Evolutionary conservation across 1,284 basidiomycete genomes (phyloP).

Genomic region (Phellopilus nigrolimitatus): DNA sequence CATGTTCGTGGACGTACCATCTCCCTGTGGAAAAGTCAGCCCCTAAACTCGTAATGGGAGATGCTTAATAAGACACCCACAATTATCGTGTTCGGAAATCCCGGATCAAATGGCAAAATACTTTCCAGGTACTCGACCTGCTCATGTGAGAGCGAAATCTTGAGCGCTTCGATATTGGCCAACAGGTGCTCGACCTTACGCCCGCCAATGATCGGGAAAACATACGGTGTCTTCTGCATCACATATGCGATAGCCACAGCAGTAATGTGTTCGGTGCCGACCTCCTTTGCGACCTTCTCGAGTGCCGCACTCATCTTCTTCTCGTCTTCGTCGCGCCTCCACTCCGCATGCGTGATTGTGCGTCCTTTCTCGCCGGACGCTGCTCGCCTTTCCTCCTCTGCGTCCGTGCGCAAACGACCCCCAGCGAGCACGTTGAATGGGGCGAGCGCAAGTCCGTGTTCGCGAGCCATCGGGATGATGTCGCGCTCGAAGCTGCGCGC

Average conservation of each 20-base stretch:
- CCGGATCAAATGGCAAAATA: too few species aligned
- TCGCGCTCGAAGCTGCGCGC: constrained; percentile 32
- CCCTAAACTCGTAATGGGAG: not conserved
- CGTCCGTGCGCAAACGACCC: constrained; percentile 23
- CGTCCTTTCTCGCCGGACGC: constrained; percentile 24
- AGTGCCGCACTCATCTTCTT: constrained; percentile 10
- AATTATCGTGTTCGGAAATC: too few species aligned
- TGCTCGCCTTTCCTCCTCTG: constrained; percentile 3
- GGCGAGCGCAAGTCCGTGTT: constrained; percentile 22
- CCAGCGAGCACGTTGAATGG: constrained; percentile 30
- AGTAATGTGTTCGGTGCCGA: constrained; percentile 24
- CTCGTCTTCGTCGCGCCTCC: constrained; percentile 21
- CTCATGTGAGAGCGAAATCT: too few species aligned
- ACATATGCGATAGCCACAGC: constrained; percentile 21
- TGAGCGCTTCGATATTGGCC: too few species aligned
- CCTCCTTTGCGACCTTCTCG: constrained; percentile 30
- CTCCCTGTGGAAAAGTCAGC: not conserved
- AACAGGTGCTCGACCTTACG: too few species aligned
- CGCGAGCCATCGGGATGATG: constrained; percentile 31
- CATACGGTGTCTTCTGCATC: constrained; percentile 18
- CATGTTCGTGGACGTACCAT: too few species aligned
- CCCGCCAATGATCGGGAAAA: too few species aligned
- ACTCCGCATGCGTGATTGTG: constrained; percentile 1
- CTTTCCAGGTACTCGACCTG: too few species aligned
- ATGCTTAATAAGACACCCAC: not conserved